Evolutionary conservation across 352 stramenopile species (phyloP), one percentile per base, ranked within the genome.

Genomic region (Globisporangium abappressorium): DNA sequence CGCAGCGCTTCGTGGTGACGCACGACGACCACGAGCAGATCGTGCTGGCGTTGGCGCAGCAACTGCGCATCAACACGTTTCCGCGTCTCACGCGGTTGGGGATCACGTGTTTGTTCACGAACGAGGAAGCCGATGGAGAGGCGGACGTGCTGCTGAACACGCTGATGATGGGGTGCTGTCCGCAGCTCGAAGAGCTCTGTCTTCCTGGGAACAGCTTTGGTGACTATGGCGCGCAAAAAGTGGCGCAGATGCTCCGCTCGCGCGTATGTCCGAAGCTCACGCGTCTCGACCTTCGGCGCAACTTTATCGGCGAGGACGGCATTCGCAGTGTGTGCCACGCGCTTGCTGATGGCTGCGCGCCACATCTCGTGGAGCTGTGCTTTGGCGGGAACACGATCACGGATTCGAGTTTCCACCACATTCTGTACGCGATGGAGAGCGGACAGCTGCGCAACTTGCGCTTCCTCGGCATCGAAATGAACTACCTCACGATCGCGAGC

Each of bases 21-120:
- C 87, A 95, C 73, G 85, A 93, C 65, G 87, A 95, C 70, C 87
- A 95, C 70, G 87, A 95, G 69, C 76, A 93, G 75, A 95, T 95
- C 70, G 85, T 95, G 49, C 43, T 90, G 58, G 77, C 81, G 33
- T 71, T 95, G n/a, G 75, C 82, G 24, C 70, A 87, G 69, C 84
- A 92, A 64, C 86, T 95, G 46, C 82, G 77, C 7, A 67, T 66
- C 63, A 81, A 82, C 36, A 75, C 78, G 53, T 93, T 93, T 64
- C 70, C 78, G 1, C 71, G 66, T 1, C 79, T 95, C 36, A 75
- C 66, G 9, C 84, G 82, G 0, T 74, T 95, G 57, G 88, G 80
- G 30, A 78, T 93, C 62, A 91, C 84, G 71, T 93, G 84, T 62
- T 67, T 95, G 28, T 95, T 95, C 65, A 95, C 87, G 22, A 95